These are phyloP conservation scores for Fraxinus velutina DNA, from an alignment of 305 asterid genomes.

Conservation along the genomic window DNA sequence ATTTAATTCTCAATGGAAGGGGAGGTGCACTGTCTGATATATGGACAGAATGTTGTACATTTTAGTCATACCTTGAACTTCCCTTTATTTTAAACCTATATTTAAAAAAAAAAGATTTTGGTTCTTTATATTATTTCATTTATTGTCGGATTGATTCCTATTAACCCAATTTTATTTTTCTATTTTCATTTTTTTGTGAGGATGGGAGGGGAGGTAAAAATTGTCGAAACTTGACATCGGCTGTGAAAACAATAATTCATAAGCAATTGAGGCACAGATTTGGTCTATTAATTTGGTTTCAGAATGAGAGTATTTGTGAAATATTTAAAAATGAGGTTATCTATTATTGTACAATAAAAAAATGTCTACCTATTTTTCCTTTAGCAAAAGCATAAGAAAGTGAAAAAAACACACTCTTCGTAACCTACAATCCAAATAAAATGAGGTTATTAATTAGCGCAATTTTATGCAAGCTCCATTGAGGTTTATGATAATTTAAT, in stretches of 20 bases:
- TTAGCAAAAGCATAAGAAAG: neutral
- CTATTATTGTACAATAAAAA: neutral
- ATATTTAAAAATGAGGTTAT: neutral
- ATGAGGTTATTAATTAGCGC: neutral
- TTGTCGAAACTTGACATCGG: neutral
- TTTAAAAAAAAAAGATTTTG: neutral
- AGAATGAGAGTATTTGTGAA: neutral
- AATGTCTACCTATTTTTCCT: neutral
- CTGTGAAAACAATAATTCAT: neutral
- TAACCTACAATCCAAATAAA: neutral
- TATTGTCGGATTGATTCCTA: neutral
- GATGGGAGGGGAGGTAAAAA: neutral
- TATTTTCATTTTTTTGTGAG: neutral
- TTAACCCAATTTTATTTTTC: neutral
- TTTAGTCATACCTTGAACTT: neutral
- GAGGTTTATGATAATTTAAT: neutral
- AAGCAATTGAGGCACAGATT: neutral
- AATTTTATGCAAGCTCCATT: neutral
- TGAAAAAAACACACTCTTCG: neutral
- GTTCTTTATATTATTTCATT: neutral
- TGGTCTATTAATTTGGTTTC: neutral
- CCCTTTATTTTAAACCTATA: neutral
- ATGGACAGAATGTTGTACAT: neutral
- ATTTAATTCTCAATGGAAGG: neutral
- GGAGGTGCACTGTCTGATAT: neutral